These are phyloP conservation scores for Paracamarosporium sp. DNA, from an alignment of 2,329 filamentous ascomycete species.

Conservation along the genomic window DNA sequence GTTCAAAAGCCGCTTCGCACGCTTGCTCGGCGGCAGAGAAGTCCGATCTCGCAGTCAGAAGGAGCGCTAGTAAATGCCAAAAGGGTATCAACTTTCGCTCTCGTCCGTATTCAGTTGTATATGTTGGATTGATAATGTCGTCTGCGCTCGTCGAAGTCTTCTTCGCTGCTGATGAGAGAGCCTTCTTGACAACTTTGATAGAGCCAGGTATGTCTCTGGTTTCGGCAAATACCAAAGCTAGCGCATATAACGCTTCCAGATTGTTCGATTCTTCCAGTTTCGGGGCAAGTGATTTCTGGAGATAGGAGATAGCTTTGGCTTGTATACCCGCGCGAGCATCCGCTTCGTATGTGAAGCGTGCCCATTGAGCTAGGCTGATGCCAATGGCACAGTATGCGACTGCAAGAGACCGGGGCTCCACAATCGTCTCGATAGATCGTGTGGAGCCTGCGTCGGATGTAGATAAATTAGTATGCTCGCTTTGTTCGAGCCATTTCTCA, in stretches of 20 bases:
- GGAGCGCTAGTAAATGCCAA: slow-evolving; percentile 88
- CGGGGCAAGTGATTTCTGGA: slow-evolving; percentile 75
- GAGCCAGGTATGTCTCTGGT: slow-evolving; percentile 80
- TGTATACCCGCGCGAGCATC: slow-evolving; percentile 75
- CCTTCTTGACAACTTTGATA: slow-evolving; percentile 81
- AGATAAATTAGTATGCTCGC: slow-evolving; percentile 31
- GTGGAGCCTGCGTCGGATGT: slow-evolving; percentile 33
- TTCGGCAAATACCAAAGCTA: slow-evolving; percentile 87
- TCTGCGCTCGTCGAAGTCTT: slow-evolving; percentile 36
- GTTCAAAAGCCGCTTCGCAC: slow-evolving; percentile 90
- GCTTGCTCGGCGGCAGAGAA: slow-evolving; percentile 80
- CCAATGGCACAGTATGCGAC: slow-evolving; percentile 83
- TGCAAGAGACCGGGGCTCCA: slow-evolving; percentile 68
- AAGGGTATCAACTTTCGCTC: slow-evolving; percentile 75
- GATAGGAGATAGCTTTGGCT: slow-evolving; percentile 74
- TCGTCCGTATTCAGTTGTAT: slow-evolving; percentile 47
- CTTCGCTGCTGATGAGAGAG: slow-evolving; percentile 65
- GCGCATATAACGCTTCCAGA: slow-evolving; percentile 78
- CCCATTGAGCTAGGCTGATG: slow-evolving; percentile 86
- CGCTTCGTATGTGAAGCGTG: slow-evolving; percentile 78
- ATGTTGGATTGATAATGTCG: slow-evolving; percentile 37
- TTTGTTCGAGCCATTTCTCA: slow-evolving; percentile 75
- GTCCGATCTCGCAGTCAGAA: slow-evolving; percentile 86
- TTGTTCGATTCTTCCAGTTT: slow-evolving; percentile 71
- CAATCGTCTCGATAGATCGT: slow-evolving; percentile 43